Percentiles rank a stretch among this genome's conserved stretches.
These are phyloP conservation scores for Chlorella sorokiniana DNA, from an alignment of 139 green algal species.

Conservation along the genomic window DNA sequence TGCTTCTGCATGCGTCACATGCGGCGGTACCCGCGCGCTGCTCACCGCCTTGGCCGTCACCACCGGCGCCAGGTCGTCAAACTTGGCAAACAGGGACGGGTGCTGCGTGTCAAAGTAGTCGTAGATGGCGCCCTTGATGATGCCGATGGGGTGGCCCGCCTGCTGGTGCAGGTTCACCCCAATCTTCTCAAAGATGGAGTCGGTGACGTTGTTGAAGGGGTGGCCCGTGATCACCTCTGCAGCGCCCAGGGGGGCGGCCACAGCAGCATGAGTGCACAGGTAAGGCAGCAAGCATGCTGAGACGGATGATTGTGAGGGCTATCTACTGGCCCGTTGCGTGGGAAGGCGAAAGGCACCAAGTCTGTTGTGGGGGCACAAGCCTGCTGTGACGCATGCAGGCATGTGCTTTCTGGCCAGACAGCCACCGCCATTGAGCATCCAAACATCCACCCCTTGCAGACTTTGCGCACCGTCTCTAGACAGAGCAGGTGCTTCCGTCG, in stretches of 20 bases:
- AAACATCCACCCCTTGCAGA: not conserved
- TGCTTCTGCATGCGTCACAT: not conserved
- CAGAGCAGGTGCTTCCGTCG: not conserved
- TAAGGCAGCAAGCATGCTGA: too few species aligned
- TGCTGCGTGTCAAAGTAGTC: conserved; percentile 87
- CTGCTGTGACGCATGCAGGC: too few species aligned
- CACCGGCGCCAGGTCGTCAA: conserved; percentile 92
- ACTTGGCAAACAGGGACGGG: conserved; percentile 77
- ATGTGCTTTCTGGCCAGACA: too few species aligned
- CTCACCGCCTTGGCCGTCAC: conserved; percentile 64
- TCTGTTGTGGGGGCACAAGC: too few species aligned
- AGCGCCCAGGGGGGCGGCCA: too few species aligned
- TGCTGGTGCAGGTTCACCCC: conserved; percentile 89
- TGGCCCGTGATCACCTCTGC: conserved; percentile 80
- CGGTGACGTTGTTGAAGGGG: conserved; percentile 94
- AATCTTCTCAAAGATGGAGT: conserved; percentile 96
- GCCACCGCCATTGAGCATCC: not conserved
- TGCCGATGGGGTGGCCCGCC: conserved; percentile 90
- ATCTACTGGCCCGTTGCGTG: too few species aligned
- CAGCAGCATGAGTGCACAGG: too few species aligned
- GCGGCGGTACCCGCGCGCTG: not conserved
- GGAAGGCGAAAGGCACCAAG: too few species aligned
- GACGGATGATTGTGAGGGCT: too few species aligned
- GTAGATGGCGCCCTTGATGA: conserved; percentile 96
- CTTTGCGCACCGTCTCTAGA: conserved; percentile 9